These are phyloP conservation scores for Xylaria sp. DNA, from an alignment of 2,329 filamentous ascomycete genomes.

Conservation along the genomic window DNA sequence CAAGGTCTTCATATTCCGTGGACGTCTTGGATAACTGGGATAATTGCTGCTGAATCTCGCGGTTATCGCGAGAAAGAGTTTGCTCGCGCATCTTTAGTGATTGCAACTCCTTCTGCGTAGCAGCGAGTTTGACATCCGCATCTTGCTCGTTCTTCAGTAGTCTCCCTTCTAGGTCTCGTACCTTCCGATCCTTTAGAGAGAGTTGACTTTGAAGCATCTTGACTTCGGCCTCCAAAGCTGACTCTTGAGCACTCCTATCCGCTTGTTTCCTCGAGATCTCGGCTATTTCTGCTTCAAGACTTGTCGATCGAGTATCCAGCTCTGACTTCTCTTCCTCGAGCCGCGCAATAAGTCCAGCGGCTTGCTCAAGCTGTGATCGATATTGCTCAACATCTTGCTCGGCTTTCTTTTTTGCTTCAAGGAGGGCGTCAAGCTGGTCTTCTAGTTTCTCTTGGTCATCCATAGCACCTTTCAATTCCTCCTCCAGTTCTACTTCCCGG, in stretches of 20 bases:
- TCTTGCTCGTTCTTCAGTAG: conserved; percentile 89
- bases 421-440: conserved; percentile 88
- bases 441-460: conserved; percentile 95
- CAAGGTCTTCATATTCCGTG: conserved; percentile 93
- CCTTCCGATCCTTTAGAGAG: conserved; percentile 86
- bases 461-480: conserved; percentile 90
- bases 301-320: conserved; percentile 72
- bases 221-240: conserved; percentile 82
- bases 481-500: conserved; percentile 90
- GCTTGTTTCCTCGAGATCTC: conserved; percentile 77
- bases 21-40: conserved; percentile 89
- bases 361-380: conserved; percentile 88
- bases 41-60: conserved; percentile 84
- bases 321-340: conserved; percentile 88
- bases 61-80: conserved; percentile 82
- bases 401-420: conserved; percentile 87
- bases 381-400: conserved; percentile 86
- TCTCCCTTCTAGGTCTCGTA: conserved; percentile 86
- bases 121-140: conserved; percentile 83
- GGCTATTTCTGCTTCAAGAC: conserved; percentile 76
- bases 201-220: conserved; percentile 93
- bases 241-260: conserved; percentile 80
- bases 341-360: conserved; percentile 84
- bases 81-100: conserved; percentile 78
- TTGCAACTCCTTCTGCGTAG: conserved; percentile 82